Evolutionary conservation across 257 asterid species (phyloP), one percentile per base, ranked within the genome.

Genomic region (Nicotiana knightiana): DNA sequence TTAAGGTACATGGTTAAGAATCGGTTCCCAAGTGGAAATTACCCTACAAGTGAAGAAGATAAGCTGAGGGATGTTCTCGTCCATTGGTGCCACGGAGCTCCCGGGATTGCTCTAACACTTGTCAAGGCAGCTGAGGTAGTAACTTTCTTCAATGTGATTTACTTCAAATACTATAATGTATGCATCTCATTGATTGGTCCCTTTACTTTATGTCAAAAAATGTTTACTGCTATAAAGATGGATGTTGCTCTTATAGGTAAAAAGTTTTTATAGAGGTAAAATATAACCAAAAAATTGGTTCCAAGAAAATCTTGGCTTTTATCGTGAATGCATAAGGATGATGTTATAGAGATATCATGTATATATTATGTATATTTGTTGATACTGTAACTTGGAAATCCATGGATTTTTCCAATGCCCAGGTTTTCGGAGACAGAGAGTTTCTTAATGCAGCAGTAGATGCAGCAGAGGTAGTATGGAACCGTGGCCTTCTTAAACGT

Each of bases 41-140:
- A 90, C 84, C 98, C 96, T 57, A 75, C 85, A 8, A 91, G 93
- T 51, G 98, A 92, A 84, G 92, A 88, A 80, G 91, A 87, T 83
- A 83, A 76, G 86, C 81, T 18, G 76, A 83, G 85, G 62, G 98
- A 93, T 82, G 82, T 70, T 64, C 90, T 93, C 9, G 92, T 92
- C 83, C 97, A 93, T 81, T 93, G 97, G 98, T 93, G 98, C 62
- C 96, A 90, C 80, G 97, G 98, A 66, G 92, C 96, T 83, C 96
- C 98, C 11, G 98, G 98, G 43, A 85, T 92, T 77, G 92, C 90
- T 55, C 93, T 90, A 61, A 92, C 97, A 9, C 93, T 93, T 73
- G 84, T 83, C 79, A 92, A 89, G 86, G 97, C 97, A 82, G 94
- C 93, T 71, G 89, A 92, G 97, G 97, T 93, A 83, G 80, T 76